Base-by-base conservation (phyloP, 1,284 basidiomycete species). In the Somion occarium region DNA sequence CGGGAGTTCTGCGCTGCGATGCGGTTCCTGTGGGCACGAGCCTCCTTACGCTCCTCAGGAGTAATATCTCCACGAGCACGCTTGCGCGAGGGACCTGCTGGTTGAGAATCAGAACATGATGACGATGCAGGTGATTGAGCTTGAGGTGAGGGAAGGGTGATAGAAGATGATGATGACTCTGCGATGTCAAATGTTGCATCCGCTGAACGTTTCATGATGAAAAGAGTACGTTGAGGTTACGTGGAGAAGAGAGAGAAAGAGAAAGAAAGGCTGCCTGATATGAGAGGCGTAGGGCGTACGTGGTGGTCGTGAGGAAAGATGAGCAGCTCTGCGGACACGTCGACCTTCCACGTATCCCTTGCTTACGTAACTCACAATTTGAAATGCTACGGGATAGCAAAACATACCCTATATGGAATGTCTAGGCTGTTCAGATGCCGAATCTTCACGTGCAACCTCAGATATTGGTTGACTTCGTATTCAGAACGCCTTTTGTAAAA, bases 1-100 rank as follows among this genome's bases (percentile, higher is more conserved):
- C 88, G 83, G 22, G 85, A 88, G 72, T 90, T 87, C 73, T 91
- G 88, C 7, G 88, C 88, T 9, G 88, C 88, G 66, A 91, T 88
- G 50, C 88, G 79, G 67, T 91, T 91, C 53, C 88, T 80, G 69
- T 90, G 87, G 18, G 88, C 88, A 53, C 88, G 78, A 38, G 88
- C 88, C 66, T 91, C 88, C 62, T 82, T 88, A 64, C 87, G 85
- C 62, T 90, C 86, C 57, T 90, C 88, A 0, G 83, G 71, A 3
- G 77, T 73, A 44, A 76, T 49, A 15, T 79, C 79, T 11, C 81
- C 75, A 59, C 87, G 83, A 37, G 79, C 65, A 38, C 87, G 85
- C 65, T 89, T 89, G 58, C 85, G 80, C 38, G 83, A 75, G 25
- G 79, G 78, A 46, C 74, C 76, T 30, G 70, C 61, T 44, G 22